A percentile compares a stretch with the other conserved stretches of the same genome.
phyloP scores from a whole-genome alignment of 345 rosid genomes.

The Arabidopsis arenosa region DNA sequence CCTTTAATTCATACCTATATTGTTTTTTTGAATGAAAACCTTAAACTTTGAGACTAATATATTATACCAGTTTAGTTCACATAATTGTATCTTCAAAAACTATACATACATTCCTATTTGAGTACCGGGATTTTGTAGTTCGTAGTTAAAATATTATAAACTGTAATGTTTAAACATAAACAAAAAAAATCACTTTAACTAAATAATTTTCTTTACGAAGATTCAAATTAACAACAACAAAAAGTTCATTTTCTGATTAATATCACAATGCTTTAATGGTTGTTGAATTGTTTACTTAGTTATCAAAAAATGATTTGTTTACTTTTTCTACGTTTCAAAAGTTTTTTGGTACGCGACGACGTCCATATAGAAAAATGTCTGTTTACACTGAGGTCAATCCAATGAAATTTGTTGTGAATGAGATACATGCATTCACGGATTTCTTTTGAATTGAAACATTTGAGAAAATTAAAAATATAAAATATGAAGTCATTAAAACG shows the following conservation, averaged over 20 bases:
- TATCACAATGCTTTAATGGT: neutral
- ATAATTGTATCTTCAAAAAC: neutral
- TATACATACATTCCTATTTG: neutral
- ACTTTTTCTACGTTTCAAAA: neutral
- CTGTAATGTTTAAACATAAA: neutral
- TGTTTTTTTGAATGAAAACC: neutral
- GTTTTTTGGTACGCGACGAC: neutral
- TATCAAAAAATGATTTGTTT: neutral
- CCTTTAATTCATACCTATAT: neutral
- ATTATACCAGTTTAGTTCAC: no score
- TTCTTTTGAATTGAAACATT: slow-evolving; percentile 25
- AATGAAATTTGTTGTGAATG: neutral
- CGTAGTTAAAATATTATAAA: no score
- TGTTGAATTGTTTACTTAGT: neutral
- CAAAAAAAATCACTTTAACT: neutral
- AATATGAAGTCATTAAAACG: slow-evolving; percentile 23
- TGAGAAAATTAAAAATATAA: neutral
- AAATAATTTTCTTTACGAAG: neutral
- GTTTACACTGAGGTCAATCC: neutral
- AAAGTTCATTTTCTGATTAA: neutral
- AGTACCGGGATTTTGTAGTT: neutral
- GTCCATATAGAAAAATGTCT: neutral
- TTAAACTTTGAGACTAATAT: neutral
- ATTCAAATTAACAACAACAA: neutral
- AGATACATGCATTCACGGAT: slow-evolving; percentile 17